These are phyloP conservation scores for Thelephora terrestris DNA, from an alignment of 1,284 basidiomycete species.

Conservation along the genomic window DNA sequence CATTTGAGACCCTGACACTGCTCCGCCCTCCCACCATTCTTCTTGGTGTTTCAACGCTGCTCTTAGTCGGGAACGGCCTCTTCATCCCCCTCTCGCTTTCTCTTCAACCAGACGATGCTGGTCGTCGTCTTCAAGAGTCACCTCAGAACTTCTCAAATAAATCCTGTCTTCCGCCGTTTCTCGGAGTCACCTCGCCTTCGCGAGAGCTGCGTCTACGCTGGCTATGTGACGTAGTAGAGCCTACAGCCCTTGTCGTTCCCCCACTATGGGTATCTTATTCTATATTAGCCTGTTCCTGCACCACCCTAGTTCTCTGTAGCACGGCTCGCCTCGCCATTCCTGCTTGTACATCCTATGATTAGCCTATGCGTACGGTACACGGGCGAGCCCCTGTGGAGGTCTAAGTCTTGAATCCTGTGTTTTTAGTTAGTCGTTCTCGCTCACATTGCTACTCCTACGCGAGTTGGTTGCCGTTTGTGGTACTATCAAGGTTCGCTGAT, in stretches of 20 bases:
- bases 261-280: background rate
- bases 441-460: too few species aligned
- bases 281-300: background rate
- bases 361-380: too few species aligned
- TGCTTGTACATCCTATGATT: too few species aligned
- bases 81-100: slow-evolving; percentile 1
- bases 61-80: background rate
- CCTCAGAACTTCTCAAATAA: background rate
- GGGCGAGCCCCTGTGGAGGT: too few species aligned
- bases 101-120: background rate
- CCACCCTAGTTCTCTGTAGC: too few species aligned
- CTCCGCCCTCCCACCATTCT: background rate
- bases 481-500: too few species aligned
- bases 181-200: background rate
- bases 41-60: background rate
- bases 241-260: background rate
- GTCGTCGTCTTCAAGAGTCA: background rate
- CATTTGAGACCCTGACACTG: slow-evolving; percentile 15
- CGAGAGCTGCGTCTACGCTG: background rate
- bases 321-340: too few species aligned
- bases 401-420: too few species aligned
- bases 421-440: too few species aligned
- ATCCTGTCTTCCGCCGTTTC: background rate
- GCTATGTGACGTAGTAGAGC: background rate
- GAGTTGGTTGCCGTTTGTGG: too few species aligned